Evolutionary conservation across 148 eudicot species (phyloP).

Genomic region (Salicornia ramosissima): DNA sequence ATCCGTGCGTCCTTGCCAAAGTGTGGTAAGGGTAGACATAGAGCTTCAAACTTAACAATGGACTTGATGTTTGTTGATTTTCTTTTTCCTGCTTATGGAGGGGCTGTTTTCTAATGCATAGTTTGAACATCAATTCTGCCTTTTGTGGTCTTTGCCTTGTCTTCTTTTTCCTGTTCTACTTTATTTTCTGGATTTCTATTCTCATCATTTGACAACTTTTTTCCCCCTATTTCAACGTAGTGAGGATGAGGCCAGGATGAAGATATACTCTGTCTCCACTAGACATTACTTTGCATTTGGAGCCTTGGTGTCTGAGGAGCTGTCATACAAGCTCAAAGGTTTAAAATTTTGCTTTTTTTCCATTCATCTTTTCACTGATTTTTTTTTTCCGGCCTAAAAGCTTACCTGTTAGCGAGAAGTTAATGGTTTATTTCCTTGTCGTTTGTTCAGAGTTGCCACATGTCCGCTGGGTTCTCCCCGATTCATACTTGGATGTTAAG

Average conservation of each 20-base stretch:
- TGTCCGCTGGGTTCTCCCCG: constrained; percentile 73
- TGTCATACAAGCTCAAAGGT: constrained; percentile 55
- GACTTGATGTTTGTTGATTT: background rate
- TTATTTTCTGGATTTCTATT: background rate
- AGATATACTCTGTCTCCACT: constrained; percentile 74
- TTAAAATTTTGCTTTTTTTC: no score
- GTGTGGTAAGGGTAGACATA: no score
- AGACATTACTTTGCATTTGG: constrained; percentile 64
- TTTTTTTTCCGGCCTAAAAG: background rate
- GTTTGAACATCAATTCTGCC: background rate
- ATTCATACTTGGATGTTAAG: constrained; percentile 50
- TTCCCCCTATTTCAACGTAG: constrained; percentile 28
- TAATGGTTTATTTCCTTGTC: constrained; percentile 7
- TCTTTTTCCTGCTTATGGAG: background rate
- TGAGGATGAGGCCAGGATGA: constrained; percentile 63
- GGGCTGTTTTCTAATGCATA: background rate
- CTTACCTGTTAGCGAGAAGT: background rate
- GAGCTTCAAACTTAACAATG: no score
- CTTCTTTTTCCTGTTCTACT: background rate
- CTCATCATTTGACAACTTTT: background rate
- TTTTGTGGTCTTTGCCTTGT: background rate
- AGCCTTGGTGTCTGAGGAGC: constrained; percentile 46
- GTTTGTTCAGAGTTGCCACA: constrained; percentile 46
- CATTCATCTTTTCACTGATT: background rate
- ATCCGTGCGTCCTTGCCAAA: no score